phyloP scores from a whole-genome alignment of 192 early-diverging fungal genomes.

The Gonapodya prolifera region DNA sequence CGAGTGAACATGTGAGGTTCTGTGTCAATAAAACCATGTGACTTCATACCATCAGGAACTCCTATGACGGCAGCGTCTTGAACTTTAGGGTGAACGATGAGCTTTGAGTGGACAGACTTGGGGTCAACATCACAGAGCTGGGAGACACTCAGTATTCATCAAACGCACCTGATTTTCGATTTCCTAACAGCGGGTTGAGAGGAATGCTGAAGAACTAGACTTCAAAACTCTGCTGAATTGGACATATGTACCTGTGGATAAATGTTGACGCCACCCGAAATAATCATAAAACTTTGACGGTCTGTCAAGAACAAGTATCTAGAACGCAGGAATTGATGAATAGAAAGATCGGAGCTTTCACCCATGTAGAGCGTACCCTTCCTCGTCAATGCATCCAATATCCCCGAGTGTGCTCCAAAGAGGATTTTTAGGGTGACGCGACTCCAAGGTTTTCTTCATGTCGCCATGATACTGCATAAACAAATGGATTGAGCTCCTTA shows the following conservation, averaged over 20 bases:
- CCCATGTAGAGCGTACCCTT: background rate
- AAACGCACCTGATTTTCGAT: background rate
- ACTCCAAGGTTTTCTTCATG: background rate
- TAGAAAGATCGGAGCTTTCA: no score
- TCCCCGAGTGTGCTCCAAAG: background rate
- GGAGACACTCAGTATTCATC: no score
- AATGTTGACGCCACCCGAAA: constrained; percentile 5
- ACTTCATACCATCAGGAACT: background rate
- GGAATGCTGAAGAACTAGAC: no score
- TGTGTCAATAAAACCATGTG: background rate
- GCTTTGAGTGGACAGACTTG: background rate
- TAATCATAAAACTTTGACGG: constrained; percentile 1
- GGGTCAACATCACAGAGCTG: no score
- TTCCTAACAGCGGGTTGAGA: no score
- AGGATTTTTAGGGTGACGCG: background rate
- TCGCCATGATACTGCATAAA: background rate
- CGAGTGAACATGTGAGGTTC: background rate
- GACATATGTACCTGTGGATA: background rate
- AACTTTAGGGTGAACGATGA: background rate
- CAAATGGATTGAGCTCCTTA: no score
- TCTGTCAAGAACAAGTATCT: constrained; percentile 4
- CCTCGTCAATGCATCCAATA: background rate
- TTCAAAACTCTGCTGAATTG: no score
- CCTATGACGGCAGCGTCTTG: background rate
- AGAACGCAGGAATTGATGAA: no score